Evolutionary conservation across 768 basidiomycete species (phyloP).

Genomic region (Russula lepida): DNA sequence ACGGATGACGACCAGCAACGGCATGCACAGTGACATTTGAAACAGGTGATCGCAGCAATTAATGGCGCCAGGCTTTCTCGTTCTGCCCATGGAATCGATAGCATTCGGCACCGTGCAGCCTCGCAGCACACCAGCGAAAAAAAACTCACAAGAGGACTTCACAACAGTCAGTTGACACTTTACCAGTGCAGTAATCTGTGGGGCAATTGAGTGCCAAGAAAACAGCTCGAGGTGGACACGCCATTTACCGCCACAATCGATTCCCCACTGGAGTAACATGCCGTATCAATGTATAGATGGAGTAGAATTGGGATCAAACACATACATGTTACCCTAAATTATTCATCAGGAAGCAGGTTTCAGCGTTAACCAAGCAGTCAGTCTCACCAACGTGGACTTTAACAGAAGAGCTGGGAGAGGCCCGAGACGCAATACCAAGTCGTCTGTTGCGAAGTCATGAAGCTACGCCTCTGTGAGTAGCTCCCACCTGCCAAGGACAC

Average conservation of each 20-base stretch:
- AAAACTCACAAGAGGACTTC: slow-evolving; percentile 35
- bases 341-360: background rate
- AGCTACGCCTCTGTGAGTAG: slow-evolving; percentile 35
- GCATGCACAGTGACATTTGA: too few relatives aligned
- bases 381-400: slow-evolving; percentile 68
- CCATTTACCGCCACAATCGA: slow-evolving; percentile 35
- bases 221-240: background rate
- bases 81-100: background rate
- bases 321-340: slow-evolving; percentile 26
- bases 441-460: slow-evolving; percentile 79
- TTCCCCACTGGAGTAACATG: slow-evolving; percentile 29
- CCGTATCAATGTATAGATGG: background rate
- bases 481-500: background rate
- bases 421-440: slow-evolving; percentile 72
- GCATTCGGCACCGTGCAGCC: background rate
- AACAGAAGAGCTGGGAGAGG: slow-evolving; percentile 76
- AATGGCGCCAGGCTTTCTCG: too few relatives aligned
- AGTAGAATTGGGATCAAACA: background rate
- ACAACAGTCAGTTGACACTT: slow-evolving; percentile 39
- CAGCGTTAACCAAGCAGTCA: background rate
- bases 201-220: slow-evolving; percentile 12
- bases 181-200: slow-evolving; percentile 37
- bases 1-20: background rate
- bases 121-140: background rate
- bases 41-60: background rate